Conservation (phyloP, 208 protist species). For the Porcisia hertigi region DNA sequence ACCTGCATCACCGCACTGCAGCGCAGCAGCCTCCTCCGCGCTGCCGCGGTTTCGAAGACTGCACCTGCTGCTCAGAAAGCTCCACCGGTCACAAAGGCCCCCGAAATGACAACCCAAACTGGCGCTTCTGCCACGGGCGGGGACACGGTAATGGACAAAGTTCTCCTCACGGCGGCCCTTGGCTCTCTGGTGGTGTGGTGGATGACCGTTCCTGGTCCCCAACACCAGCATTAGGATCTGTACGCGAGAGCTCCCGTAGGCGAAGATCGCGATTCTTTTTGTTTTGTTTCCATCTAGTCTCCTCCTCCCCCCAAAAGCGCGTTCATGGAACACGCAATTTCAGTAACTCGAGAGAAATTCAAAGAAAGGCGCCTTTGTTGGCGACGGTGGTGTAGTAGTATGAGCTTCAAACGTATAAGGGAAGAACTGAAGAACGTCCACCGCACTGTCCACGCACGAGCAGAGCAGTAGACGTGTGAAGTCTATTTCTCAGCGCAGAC, state of each 20-base stretch:
- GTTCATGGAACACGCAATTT: neutral
- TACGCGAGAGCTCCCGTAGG: neutral
- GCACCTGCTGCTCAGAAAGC: constrained; percentile 15
- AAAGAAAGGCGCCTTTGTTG: neutral
- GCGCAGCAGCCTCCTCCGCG: constrained; percentile 22
- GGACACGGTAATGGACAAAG: constrained; percentile 77
- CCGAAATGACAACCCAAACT: constrained; percentile 45
- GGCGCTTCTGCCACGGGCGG: constrained; percentile 56
- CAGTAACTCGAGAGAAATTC: neutral
- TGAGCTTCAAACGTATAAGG: neutral
- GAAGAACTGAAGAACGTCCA: neutral
- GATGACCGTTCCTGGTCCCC: constrained; percentile 52
- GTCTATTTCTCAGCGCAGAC: neutral
- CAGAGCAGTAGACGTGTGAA: neutral
- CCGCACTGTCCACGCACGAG: neutral
- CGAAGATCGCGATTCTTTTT: neutral
- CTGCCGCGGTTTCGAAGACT: constrained; percentile 9
- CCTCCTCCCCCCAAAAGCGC: neutral
- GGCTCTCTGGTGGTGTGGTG: constrained; percentile 56
- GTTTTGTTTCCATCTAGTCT: neutral
- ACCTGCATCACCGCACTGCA: constrained; percentile 35
- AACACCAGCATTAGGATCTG: constrained; percentile 64
- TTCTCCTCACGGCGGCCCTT: constrained; percentile 41
- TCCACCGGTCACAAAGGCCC: constrained; percentile 23
- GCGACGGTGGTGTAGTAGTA: constrained; percentile 1